phyloP scores from a whole-genome alignment of 768 basidiomycete genomes.

The Naematelia encephala region DNA sequence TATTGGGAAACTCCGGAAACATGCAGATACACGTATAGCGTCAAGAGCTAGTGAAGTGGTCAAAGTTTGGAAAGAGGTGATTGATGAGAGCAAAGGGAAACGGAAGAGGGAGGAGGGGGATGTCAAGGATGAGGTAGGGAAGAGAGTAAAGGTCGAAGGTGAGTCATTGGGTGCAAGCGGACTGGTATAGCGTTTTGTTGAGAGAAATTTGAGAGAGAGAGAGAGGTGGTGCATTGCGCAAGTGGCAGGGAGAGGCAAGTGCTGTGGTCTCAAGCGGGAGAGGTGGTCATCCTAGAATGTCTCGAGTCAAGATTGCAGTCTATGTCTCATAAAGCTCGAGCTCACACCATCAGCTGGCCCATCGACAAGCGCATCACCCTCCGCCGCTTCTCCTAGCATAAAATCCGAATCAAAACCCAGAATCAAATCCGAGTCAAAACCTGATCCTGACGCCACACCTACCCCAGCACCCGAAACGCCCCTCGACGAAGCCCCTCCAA shows the following conservation, averaged over 20 bases:
- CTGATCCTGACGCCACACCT: background rate
- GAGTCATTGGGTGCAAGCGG: background rate
- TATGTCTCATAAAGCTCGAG: background rate
- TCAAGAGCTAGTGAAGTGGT: slow-evolving; percentile 44
- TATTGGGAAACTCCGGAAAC: slow-evolving; percentile 43
- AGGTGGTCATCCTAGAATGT: too few species aligned
- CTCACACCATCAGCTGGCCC: slow-evolving; percentile 21
- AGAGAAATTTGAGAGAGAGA: background rate
- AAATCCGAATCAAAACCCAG: slow-evolving; percentile 14
- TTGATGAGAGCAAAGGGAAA: slow-evolving; percentile 46
- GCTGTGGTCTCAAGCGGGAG: too few species aligned
- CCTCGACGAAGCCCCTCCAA: slow-evolving; percentile 1
- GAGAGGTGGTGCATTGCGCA: background rate
- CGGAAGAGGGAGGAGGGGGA: slow-evolving; percentile 46
- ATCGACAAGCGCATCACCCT: slow-evolving; percentile 14
- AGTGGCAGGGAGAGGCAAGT: background rate
- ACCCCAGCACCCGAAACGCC: slow-evolving; percentile 2
- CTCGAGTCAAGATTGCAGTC: background rate
- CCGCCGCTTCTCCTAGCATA: slow-evolving; percentile 12
- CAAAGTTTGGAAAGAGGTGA: slow-evolving; percentile 45
- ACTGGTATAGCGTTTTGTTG: background rate
- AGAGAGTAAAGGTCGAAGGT: slow-evolving; percentile 38
- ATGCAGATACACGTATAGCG: slow-evolving; percentile 23
- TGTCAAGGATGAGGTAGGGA: slow-evolving; percentile 32
- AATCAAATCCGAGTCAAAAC: slow-evolving; percentile 7